Evolutionary conservation across 2,329 filamentous ascomycete species (phyloP).

Genomic region (Pestalotiopsis sp.): DNA sequence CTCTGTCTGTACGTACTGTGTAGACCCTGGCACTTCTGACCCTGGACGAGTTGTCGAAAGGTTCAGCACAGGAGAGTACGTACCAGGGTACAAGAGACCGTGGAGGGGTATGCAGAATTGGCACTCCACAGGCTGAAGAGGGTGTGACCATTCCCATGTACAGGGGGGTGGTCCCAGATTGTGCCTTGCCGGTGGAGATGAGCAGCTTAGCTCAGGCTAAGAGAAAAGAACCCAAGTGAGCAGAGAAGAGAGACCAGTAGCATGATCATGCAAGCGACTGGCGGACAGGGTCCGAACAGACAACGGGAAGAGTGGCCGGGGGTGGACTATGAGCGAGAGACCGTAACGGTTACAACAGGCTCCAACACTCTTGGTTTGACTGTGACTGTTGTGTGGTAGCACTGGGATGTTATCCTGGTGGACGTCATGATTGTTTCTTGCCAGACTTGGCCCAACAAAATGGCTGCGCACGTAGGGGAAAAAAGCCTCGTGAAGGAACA

Average conservation of each 20-base stretch:
- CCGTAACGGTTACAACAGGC: conserved; percentile 9
- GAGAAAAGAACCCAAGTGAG: neutral
- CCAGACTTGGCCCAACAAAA: neutral
- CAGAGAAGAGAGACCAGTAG: neutral
- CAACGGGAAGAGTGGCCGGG: conserved; percentile 6
- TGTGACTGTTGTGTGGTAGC: neutral
- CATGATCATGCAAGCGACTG: neutral
- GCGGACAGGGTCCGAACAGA: neutral
- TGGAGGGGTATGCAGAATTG: neutral
- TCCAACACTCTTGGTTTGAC: conserved; percentile 14
- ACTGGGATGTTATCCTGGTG: neutral
- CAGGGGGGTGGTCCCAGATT: neutral
- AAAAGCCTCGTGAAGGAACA: neutral
- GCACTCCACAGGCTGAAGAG: neutral
- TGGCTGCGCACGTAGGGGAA: neutral
- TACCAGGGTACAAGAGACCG: conserved; percentile 3
- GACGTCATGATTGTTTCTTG: neutral
- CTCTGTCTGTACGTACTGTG: neutral
- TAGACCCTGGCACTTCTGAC: neutral
- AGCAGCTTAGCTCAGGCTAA: conserved; percentile 2
- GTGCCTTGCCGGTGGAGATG: conserved; percentile 6
- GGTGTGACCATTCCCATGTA: neutral
- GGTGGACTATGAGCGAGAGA: conserved; percentile 9
- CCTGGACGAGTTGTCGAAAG: neutral
- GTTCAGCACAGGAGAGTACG: conserved; percentile 6